Percentiles rank a stretch among this genome's conserved stretches.
phyloP scores from a whole-genome alignment of 2,329 filamentous ascomycete species.

The Conoideocrella luteorostrata region DNA sequence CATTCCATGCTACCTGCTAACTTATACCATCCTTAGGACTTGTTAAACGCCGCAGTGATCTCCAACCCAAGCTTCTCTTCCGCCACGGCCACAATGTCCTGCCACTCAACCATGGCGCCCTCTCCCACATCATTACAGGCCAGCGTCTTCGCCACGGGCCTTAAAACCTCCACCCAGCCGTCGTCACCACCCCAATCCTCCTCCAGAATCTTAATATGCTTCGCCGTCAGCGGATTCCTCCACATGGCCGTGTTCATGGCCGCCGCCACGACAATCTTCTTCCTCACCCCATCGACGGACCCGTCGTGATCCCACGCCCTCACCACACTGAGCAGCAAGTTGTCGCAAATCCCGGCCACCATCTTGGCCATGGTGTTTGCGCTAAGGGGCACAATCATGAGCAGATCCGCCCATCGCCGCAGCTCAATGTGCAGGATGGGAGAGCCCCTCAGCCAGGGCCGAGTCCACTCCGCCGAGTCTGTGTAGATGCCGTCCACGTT shows the following conservation, averaged over 20 bases:
- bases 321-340: slow-evolving; percentile 65
- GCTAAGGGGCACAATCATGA: slow-evolving; percentile 73
- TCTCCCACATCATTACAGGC: slow-evolving; percentile 80
- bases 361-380: slow-evolving; percentile 87
- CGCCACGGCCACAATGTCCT: slow-evolving; percentile 61
- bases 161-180: slow-evolving; percentile 58
- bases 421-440: slow-evolving; percentile 87
- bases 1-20: too few species aligned
- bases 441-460: slow-evolving; percentile 71
- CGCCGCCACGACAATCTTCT: slow-evolving; percentile 69
- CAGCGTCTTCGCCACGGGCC: slow-evolving; percentile 67
- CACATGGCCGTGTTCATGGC: slow-evolving; percentile 93
- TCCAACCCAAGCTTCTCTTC: slow-evolving; percentile 41
- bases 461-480: slow-evolving; percentile 79
- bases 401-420: slow-evolving; percentile 67
- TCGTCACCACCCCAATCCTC: slow-evolving; percentile 62
- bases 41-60: background rate
- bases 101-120: slow-evolving; percentile 81
- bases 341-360: slow-evolving; percentile 68
- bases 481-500: slow-evolving; percentile 76
- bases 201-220: slow-evolving; percentile 62
- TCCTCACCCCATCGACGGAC: slow-evolving; percentile 43
- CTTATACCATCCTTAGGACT: too few species aligned
- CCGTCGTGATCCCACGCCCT: slow-evolving; percentile 83
- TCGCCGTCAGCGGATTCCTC: slow-evolving; percentile 72